Base-by-base conservation (phyloP, 805 yeast genomes). In the Kodamaea leandrae region DNA sequence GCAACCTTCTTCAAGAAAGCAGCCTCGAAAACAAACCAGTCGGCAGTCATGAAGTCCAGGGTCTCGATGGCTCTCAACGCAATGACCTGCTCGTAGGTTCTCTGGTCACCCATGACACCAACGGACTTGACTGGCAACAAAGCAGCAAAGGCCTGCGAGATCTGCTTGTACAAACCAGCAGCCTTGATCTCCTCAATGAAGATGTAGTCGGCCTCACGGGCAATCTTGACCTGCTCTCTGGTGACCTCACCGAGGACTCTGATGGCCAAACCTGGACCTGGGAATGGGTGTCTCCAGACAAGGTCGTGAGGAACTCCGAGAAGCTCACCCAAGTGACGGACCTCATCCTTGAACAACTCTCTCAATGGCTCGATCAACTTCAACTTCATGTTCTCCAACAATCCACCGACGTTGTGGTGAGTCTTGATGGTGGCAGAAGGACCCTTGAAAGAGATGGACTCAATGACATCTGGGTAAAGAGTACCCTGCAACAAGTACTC, bases 281-380 rank as follows among this genome's bases (percentile, higher is more conserved):
- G 99, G 95, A 93, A 93, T 43, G 99, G 99, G 65, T 93, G 99
- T 77, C 99, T 87, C 98, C 98, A 91, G 53, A 93, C 98, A 55
- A 93, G 78, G 56, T 93, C 98, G 61, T 87, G 93, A 25, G 97
- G 95, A 56, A 93, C 91, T 37, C 96, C 96, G 72, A 93, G 72
- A 40, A 93, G 71, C 73, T 88, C 87, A 70, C 99, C 99, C 54
- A 93, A 75, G 56, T 83, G 86, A 70, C 99, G 88, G 44, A 93
- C 99, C 77, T 93, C 99, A 66, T 93, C 99, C 73, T 93, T 93
- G 80, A 93, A 93, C 59, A 93, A 78, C 76, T 93, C 99, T 71
- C 99, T 85, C 64, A 93, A 79, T 43, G 99, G 99, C 78, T 93
- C 99, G 58, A 93, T 93, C 61, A 93, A 82, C 74, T 93, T 91